Evolutionary conservation across 1,284 basidiomycete genomes (phyloP).

Genomic region (Abortiporus biennis): DNA sequence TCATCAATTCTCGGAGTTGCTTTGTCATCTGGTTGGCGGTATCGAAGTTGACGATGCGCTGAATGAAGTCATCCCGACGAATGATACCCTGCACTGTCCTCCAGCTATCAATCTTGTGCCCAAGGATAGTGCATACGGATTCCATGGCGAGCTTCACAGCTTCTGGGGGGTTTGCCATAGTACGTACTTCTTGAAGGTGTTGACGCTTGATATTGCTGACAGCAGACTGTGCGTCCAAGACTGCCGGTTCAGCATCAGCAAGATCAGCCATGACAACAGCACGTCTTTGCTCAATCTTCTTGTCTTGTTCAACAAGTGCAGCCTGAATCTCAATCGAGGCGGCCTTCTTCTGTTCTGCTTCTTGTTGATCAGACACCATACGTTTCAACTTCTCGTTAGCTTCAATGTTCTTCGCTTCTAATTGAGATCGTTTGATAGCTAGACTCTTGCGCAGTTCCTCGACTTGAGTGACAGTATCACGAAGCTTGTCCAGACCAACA

Average conservation of each 20-base stretch:
- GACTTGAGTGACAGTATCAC: constrained; percentile 93
- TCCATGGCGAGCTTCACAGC: constrained; percentile 99
- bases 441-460: constrained; percentile 95
- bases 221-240: constrained; percentile 89
- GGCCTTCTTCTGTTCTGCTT: constrained; percentile 96
- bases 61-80: constrained; percentile 96
- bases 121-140: constrained; percentile 96
- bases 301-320: constrained; percentile 88
- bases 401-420: constrained; percentile 90
- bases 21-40: constrained; percentile 90
- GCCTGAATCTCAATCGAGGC: constrained; percentile 96
- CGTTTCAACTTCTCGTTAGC: constrained; percentile 97
- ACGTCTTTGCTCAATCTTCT: constrained; percentile 82
- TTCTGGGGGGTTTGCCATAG: constrained; percentile 98
- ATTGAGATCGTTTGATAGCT: constrained; percentile 88
- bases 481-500: constrained; percentile 96
- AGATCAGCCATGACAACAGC: constrained; percentile 92
- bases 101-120: constrained; percentile 97
- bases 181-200: constrained; percentile 95
- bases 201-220: constrained; percentile 98
- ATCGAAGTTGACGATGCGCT: constrained; percentile 95
- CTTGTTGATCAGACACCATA: constrained; percentile 98
- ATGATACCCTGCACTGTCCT: constrained; percentile 95
- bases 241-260: constrained; percentile 96
- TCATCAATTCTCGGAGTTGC: constrained; percentile 87